These are phyloP conservation scores for Fagopyrum esculentum DNA, from an alignment of 148 eudicot genomes.

Conservation along the genomic window DNA sequence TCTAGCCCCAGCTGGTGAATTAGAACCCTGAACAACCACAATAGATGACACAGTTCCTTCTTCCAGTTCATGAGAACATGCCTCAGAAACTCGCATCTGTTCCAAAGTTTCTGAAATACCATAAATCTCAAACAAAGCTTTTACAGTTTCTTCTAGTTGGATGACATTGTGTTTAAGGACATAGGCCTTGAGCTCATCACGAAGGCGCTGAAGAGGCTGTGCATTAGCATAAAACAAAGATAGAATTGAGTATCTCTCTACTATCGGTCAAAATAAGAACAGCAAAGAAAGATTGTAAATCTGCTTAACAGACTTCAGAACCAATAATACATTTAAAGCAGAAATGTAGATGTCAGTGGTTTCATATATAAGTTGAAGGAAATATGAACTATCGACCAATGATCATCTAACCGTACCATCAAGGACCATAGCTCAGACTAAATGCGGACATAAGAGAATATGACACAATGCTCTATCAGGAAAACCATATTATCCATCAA, in stretches of 20 bases:
- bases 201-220: slow-evolving; percentile 55
- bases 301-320: background rate
- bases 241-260: background rate
- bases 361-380: background rate
- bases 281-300: background rate
- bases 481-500: background rate
- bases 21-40: slow-evolving; percentile 51
- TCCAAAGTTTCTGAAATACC: slow-evolving; percentile 50
- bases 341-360: background rate
- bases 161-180: slow-evolving; percentile 50
- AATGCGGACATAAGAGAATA: background rate
- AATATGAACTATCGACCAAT: background rate
- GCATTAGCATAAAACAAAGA: background rate
- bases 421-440: slow-evolving; percentile 1
- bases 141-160: slow-evolving; percentile 46
- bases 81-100: slow-evolving; percentile 56
- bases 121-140: slow-evolving; percentile 54
- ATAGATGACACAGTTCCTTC: slow-evolving; percentile 43
- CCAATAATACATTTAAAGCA: background rate
- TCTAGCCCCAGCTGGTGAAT: slow-evolving; percentile 37
- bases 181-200: slow-evolving; percentile 68
- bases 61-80: slow-evolving; percentile 45
- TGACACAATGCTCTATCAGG: background rate
- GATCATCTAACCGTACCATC: background rate
- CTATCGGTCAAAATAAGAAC: background rate